These are phyloP conservation scores for Dactylellina drechsleri DNA, from an alignment of 2,329 filamentous ascomycete species.

Conservation along the genomic window DNA sequence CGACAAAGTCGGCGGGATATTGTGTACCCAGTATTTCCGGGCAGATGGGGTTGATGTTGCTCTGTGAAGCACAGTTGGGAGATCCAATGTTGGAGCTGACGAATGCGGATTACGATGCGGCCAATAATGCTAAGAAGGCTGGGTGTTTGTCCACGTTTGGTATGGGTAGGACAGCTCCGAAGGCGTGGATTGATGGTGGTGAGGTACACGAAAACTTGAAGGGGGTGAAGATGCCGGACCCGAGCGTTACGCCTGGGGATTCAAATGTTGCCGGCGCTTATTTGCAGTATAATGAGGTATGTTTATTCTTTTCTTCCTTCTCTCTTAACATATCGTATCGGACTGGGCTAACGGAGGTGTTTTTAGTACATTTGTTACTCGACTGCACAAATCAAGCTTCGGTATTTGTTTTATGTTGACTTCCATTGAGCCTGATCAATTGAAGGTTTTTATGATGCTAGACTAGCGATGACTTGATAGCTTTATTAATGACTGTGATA, in stretches of 20 bases:
- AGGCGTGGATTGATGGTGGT: constrained; percentile 78
- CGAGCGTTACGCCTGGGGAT: constrained; percentile 4
- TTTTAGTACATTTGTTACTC: constrained; percentile 74
- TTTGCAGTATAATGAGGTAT: constrained; percentile 73
- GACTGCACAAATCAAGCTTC: constrained; percentile 74
- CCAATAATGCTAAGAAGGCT: constrained; percentile 69
- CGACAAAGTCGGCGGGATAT: constrained; percentile 83
- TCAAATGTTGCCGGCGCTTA: constrained; percentile 62
- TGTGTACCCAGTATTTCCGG: constrained; percentile 72
- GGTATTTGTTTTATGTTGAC: constrained; percentile 70
- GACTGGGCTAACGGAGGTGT: not conserved
- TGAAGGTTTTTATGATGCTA: not conserved
- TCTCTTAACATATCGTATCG: not conserved
- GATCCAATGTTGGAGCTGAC: constrained; percentile 75
- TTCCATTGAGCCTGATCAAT: constrained; percentile 26
- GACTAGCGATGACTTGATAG: too few species aligned
- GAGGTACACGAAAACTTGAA: constrained; percentile 72
- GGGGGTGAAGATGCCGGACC: constrained; percentile 75
- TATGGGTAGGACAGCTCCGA: constrained; percentile 72
- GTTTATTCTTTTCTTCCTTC: not conserved
- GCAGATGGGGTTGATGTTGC: constrained; percentile 77
- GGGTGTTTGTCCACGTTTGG: constrained; percentile 77
- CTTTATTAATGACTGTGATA: not conserved
- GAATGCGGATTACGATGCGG: constrained; percentile 71
- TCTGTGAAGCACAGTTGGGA: constrained; percentile 86